Base-by-base conservation (phyloP, 2,329 filamentous ascomycete species). In the Colletotrichum tabaci region DNA sequence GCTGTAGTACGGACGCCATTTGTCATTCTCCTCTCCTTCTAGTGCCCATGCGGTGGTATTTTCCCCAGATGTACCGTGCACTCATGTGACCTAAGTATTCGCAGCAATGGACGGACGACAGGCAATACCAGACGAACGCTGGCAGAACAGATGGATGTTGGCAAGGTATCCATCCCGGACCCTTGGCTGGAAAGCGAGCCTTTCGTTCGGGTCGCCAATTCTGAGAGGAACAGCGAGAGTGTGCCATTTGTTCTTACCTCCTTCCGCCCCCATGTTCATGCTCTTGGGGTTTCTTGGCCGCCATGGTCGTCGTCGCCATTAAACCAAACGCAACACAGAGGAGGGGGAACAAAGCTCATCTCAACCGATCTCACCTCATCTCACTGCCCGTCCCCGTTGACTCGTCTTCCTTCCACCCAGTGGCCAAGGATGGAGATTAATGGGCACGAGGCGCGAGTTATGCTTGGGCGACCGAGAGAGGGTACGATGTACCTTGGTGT, bases 381-480 rank as follows among this genome's bases (percentile, higher is more conserved):
- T 21, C 10, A 21, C 52, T 42, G 9, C 40, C 47, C 55, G 38
- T 46, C 53, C 50, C 62, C 56, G 63, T 57, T 65, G 16, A 42
- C 52, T 30, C 64, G 50, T 62, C 8, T 35, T 35, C 9, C 30
- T 35, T 50, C 50, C 58, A 21, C 52, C 44, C 46, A 21, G 58
- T 63, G 65, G 57, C 64, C 42, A 60, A 63, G 57, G 35, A 40
- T 13, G 50, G 50, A 53, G 56, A 35, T 67, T 10, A 30, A 67
- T 55, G 57, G 65, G 21, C 56, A 56, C 18, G 46, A 44, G 26
- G 13, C 44, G 50, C 44, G 44, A 42, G 18, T 38, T 23, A 42
- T 61, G 30, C 58, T 50, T 61, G 21, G 18, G 6, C 13, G n/a
- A 23, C 13, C 7, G 40, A 30, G 40, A 53, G 30, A 35, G 30